A percentile compares a stretch with the other conserved stretches of the same genome.
Conservation (phyloP, 2,329 filamentous ascomycete species). For the Cercospora sojina region DNA sequence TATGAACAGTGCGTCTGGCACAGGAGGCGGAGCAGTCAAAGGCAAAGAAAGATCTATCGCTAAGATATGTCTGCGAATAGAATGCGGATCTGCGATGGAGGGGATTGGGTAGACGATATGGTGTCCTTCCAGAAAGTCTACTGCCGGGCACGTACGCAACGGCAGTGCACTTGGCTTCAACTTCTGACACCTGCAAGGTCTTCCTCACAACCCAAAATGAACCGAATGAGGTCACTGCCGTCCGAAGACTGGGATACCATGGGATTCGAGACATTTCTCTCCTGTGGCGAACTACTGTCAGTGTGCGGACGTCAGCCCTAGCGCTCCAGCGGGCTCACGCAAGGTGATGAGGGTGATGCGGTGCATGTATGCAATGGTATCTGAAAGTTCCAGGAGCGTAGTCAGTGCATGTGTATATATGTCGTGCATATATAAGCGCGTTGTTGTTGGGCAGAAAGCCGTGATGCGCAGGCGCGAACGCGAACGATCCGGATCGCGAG, state of each 20-base stretch:
- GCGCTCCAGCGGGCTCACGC: background rate
- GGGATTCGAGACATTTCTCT: slow-evolving; percentile 2
- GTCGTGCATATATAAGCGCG: background rate
- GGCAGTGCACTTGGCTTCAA: background rate
- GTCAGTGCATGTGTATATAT: background rate
- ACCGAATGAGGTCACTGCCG: slow-evolving; percentile 11
- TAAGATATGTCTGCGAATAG: background rate
- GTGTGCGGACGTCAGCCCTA: background rate
- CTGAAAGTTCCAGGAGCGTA: background rate
- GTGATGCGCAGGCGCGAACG: background rate
- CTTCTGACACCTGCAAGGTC: slow-evolving; percentile 14
- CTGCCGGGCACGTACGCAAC: background rate
- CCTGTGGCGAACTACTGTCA: slow-evolving; percentile 2
- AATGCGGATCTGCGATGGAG: slow-evolving; percentile 3
- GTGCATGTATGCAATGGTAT: background rate
- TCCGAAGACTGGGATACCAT: slow-evolving; percentile 9
- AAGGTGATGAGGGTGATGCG: background rate
- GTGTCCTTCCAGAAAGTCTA: slow-evolving; percentile 2
- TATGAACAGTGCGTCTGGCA: background rate
- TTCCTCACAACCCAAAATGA: slow-evolving; percentile 16
- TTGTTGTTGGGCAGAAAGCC: background rate
- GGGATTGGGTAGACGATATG: background rate
- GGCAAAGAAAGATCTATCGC: slow-evolving; percentile 2
- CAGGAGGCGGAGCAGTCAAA: background rate
- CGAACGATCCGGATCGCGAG: background rate